Base-by-base conservation (phyloP, 1,284 basidiomycete genomes). In the Puccinia novopanici region DNA sequence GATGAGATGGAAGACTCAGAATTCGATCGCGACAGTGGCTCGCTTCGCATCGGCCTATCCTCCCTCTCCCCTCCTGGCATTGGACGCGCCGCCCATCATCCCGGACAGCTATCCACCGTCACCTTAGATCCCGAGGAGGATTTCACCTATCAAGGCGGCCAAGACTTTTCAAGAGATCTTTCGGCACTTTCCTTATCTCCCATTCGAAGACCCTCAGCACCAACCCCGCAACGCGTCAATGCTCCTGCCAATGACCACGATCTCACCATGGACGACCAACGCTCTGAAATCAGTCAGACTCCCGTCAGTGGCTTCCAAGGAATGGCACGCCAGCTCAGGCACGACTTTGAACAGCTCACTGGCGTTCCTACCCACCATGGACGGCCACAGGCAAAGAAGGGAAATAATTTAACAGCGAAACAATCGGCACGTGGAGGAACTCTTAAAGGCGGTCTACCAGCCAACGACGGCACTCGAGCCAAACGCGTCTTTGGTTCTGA, bases 21-120 rank as follows among this genome's bases (percentile, higher is more conserved):
- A 30, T 55, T 48, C 24, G 45, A 72, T 45, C 45, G 27, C 2
- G 77, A 72, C 37, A 71, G 55, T 5, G 55, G 59, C 50, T 79
- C 77, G 13, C 30, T 79, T 19, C 24, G 68, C 27, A 68, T 79
- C 10, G 77, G 77, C 45, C 37, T 80, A 42, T 74, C 71, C 15
- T 73, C 78, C 59, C 71, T 80, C 40, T 80, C 78, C 22, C 78
- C 78, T n/a, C 78, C 78, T 65, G 78, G 78, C n/a, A 73, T 73
- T 34, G 78, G 70, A 17, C 70, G 78, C 59, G 68, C 57, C 8
- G 13, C 59, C 13, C 70, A 71, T 24, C 57, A 54, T 45, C 40
- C 70, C 48, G 65, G 77, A 19, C 67, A 70, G 70, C 24, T 78
- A 17, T 78, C 75, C n/a, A 67, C 63, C 27, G 75, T 55, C 27